Base-by-base conservation (phyloP, 176 grass and related monocot genomes). In the Musa beccarii region DNA sequence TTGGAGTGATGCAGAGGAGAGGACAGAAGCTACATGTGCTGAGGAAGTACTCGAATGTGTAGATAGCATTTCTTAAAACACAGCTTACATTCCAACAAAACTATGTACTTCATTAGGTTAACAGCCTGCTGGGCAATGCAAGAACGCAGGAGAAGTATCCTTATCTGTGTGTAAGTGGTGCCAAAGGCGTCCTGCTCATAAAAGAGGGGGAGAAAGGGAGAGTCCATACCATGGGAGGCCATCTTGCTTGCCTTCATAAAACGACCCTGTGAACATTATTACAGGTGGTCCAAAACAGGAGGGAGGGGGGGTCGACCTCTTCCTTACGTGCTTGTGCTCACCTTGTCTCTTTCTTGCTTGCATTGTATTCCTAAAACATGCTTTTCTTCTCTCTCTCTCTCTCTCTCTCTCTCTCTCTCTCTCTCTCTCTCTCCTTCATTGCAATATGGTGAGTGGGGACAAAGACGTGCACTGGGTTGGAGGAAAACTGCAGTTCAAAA, bases 111-210 rank as follows among this genome's bases (percentile, higher is more conserved):
- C 63, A 25, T 25, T 11, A 66, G 63, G 11, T 26, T 66, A 66
- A 21, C 63, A 28, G 63, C 63, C 5, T n/a, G 10, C 14, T 56
- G 54, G 15, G 24, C 65, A 11, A 61, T 68, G 65, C 26, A 68
- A 68, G n/a, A 68, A 16, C 65, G 28, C 34, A 68, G 65, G 65
- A 68, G 65, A 68, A 49, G 68, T 21, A 70, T 70, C 68, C 43
- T 70, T 70, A 70, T 51, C 68, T 20, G 50, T 51, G 43, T 20
- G 43, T 20, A n/a, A 70, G 68, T 70, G 68, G 49, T 70, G 68
- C 43, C 68, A 20, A 66, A 13, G 63, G 63, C 63, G 6, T 26
- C 63, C 23, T 66, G 63, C 63, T 66, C 63, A 26, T 26, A 9
- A 2, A 24, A 61, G n/a, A 61, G 57, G 57, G 26, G 65, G 25